phyloP scores from a whole-genome alignment of 306 rosid genomes.

The Glycine soja region DNA sequence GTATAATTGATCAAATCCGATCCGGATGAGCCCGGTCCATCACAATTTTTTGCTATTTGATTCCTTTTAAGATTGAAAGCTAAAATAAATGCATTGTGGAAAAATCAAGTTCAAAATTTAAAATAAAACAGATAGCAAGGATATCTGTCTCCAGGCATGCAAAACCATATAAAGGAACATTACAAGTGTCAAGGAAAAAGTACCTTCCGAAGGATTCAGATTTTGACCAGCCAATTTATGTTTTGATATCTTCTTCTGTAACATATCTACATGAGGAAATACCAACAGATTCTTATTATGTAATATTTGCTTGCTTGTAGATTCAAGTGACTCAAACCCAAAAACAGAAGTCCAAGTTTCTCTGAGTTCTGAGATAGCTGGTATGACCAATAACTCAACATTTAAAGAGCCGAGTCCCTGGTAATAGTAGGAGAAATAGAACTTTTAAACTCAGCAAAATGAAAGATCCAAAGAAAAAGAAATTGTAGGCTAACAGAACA shows the following conservation, averaged over 20 bases:
- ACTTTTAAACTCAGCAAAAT: constrained; percentile 45
- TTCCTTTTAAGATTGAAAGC: constrained; percentile 51
- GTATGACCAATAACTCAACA: constrained; percentile 86
- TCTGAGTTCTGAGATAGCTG: constrained; percentile 81
- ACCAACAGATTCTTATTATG: constrained; percentile 77
- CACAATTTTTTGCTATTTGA: constrained; percentile 36
- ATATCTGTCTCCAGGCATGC: constrained; percentile 18
- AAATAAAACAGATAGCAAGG: constrained; percentile 35
- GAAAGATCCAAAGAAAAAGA: constrained; percentile 25
- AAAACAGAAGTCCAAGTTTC: constrained; percentile 88
- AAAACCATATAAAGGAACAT: constrained; percentile 16
- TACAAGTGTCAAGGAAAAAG: constrained; percentile 14
- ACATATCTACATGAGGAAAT: constrained; percentile 83
- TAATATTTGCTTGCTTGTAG: constrained; percentile 59
- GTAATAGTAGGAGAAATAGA: constrained; percentile 41
- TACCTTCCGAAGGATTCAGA: constrained; percentile 59
- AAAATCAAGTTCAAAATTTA: constrained; percentile 35
- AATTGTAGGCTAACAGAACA: neutral
- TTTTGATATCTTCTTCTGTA: constrained; percentile 69
- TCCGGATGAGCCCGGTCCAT: constrained; percentile 44
- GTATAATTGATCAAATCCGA: constrained; percentile 45
- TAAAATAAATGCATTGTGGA: constrained; percentile 48
- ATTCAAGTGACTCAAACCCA: constrained; percentile 80
- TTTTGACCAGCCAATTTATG: constrained; percentile 47
- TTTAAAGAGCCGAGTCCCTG: constrained; percentile 83